phyloP scores from a whole-genome alignment of 2,329 filamentous ascomycete species.

The Thelonectria discophora region DNA sequence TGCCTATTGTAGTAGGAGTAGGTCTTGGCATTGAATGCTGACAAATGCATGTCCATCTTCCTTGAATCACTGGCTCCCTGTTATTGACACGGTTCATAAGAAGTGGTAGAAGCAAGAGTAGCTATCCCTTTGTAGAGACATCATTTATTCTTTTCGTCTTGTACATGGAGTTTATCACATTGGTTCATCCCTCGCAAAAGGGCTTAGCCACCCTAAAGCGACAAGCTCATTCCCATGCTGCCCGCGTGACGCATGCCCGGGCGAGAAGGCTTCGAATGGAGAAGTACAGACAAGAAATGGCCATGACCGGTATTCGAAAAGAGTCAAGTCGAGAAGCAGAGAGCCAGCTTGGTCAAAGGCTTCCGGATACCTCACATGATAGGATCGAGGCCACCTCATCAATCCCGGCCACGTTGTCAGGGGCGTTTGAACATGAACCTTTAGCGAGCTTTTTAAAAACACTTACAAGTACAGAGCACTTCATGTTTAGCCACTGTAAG shows the following conservation, averaged over 20 bases:
- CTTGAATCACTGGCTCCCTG: background rate
- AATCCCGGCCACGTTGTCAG: background rate
- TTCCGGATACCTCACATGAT: background rate
- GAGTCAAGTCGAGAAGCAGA: background rate
- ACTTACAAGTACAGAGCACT: constrained; percentile 13
- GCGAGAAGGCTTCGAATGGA: constrained; percentile 14
- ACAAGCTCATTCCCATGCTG: constrained; percentile 27
- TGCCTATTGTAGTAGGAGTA: constrained; percentile 28
- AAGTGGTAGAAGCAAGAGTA: too few relatives aligned
- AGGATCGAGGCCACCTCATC: background rate
- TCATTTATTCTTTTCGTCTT: background rate
- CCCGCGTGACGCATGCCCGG: constrained; percentile 25
- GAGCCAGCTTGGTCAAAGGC: background rate
- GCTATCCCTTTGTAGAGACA: too few relatives aligned
- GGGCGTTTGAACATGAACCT: constrained; percentile 26
- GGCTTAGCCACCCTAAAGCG: constrained; percentile 12
- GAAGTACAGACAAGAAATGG: background rate
- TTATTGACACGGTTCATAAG: background rate
- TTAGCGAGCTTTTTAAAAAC: constrained; percentile 26
- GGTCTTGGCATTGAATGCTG: constrained; percentile 24
- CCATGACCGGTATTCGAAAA: background rate
- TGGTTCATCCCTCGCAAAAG: constrained; percentile 9
- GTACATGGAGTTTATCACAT: constrained; percentile 24
- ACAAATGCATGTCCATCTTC: constrained; percentile 16
- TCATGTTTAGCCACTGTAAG: constrained; percentile 29